phyloP scores from a whole-genome alignment of 1,139 yeast genomes.

The Taphrina flavorubra region DNA sequence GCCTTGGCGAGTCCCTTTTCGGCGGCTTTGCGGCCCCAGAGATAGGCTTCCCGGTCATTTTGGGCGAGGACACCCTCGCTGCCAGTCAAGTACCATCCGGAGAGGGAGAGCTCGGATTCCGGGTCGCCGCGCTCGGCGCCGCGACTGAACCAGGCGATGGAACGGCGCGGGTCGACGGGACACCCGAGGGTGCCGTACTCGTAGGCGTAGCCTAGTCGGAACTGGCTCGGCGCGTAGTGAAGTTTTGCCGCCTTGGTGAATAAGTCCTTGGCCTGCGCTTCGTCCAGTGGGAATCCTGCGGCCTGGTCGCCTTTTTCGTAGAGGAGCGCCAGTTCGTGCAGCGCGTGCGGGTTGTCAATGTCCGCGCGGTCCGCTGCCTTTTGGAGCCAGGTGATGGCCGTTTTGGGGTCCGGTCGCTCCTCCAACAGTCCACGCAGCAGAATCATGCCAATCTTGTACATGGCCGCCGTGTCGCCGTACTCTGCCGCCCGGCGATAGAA shows the following conservation, averaged over 20 bases:
- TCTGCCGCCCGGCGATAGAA: constrained; percentile 66
- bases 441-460: constrained; percentile 73
- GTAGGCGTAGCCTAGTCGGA: constrained; percentile 81
- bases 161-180: constrained; percentile 68
- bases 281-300: constrained; percentile 47
- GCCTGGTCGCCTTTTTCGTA: constrained; percentile 65
- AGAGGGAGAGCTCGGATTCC: constrained; percentile 84
- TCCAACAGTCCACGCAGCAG: constrained; percentile 60
- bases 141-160: constrained; percentile 87
- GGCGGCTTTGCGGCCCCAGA: constrained; percentile 89
- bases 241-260: constrained; percentile 79
- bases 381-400: constrained; percentile 63
- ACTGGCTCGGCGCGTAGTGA: constrained; percentile 81
- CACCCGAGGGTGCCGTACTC: constrained; percentile 82
- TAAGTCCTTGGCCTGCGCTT: constrained; percentile 61
- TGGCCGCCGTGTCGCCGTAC: constrained; percentile 62
- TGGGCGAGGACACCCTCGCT: constrained; percentile 71
- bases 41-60: constrained; percentile 77
- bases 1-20: constrained; percentile 75
- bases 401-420: constrained; percentile 56
- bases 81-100: constrained; percentile 92
- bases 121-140: constrained; percentile 67
- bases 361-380: constrained; percentile 60
- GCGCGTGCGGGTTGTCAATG: constrained; percentile 59
- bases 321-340: constrained; percentile 70